Conservation (phyloP, 306 rosid species). For the Begonia loranthoides region DNA sequence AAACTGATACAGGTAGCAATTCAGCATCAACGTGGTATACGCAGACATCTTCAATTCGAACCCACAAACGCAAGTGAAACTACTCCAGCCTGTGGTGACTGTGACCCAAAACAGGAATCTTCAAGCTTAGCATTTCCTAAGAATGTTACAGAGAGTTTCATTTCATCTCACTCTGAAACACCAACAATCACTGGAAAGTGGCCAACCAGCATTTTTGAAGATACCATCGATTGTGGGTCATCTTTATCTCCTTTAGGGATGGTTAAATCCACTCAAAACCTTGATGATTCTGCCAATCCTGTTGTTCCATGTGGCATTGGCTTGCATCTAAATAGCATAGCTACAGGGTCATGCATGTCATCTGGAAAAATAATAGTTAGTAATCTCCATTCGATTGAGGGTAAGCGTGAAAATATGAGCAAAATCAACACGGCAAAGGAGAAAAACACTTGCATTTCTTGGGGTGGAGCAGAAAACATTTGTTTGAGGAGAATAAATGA, state of each 20-base stretch:
- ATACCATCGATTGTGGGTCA: not conserved
- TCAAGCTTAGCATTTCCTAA: too few species aligned
- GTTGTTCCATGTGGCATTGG: not conserved
- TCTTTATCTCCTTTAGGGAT: too few species aligned
- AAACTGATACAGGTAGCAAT: slow-evolving; percentile 3
- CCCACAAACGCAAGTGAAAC: not conserved
- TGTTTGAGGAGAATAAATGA: too few species aligned
- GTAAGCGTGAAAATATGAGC: not conserved
- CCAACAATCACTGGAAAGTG: too few species aligned
- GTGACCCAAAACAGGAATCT: too few species aligned
- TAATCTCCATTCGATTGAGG: slow-evolving; percentile 1
- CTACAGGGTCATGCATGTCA: not conserved
- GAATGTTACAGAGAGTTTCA: too few species aligned
- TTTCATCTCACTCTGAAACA: too few species aligned
- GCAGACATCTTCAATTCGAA: slow-evolving; percentile 21
- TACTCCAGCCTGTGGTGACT: not conserved
- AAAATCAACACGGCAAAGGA: not conserved
- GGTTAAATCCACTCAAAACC: too few species aligned
- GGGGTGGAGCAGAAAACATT: not conserved
- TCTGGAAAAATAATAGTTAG: slow-evolving; percentile 2
- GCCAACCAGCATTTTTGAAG: not conserved
- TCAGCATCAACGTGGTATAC: slow-evolving; percentile 8
- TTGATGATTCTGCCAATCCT: not conserved
- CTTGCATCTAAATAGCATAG: not conserved
- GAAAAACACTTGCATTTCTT: not conserved